Evolutionary conservation across 352 stramenopile species (phyloP).

Genomic region (Pythium sukuiense): DNA sequence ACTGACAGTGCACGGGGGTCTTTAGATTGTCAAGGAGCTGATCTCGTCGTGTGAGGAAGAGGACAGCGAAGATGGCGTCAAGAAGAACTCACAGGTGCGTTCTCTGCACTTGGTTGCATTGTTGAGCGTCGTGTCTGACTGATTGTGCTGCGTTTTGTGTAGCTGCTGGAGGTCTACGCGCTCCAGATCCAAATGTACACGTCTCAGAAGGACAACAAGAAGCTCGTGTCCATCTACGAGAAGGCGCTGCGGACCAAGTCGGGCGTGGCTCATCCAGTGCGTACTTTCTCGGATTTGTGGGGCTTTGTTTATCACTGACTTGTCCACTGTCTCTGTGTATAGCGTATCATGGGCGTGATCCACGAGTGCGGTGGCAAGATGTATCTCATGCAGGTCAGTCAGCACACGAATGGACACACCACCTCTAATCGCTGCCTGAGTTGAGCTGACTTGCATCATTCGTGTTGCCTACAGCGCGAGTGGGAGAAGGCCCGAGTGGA

Average conservation of each 20-base stretch:
- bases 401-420: no score
- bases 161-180: constrained; percentile 93
- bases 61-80: constrained; percentile 81
- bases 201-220: constrained; percentile 92
- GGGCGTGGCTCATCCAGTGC: constrained; percentile 85
- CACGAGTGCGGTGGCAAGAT: constrained; percentile 96
- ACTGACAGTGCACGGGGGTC: background rate
- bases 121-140: background rate
- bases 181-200: constrained; percentile 94
- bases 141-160: constrained; percentile 10
- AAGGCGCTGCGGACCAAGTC: constrained; percentile 89
- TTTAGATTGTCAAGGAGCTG: constrained; percentile 81
- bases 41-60: constrained; percentile 84
- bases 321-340: background rate
- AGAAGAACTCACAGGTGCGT: constrained; percentile 75
- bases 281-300: constrained; percentile 38
- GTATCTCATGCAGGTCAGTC: constrained; percentile 89
- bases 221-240: constrained; percentile 92
- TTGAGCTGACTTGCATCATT: background rate
- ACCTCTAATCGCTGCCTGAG: no score
- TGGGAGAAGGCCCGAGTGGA: constrained; percentile 92
- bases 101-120: background rate
- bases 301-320: background rate
- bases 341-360: constrained; percentile 94
- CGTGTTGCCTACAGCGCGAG: constrained; percentile 48